A percentile compares a stretch with the other conserved stretches of the same genome.
These are phyloP conservation scores for Orbilia blumenaviensis DNA, from an alignment of 2,329 filamentous ascomycete species.

Conservation along the genomic window DNA sequence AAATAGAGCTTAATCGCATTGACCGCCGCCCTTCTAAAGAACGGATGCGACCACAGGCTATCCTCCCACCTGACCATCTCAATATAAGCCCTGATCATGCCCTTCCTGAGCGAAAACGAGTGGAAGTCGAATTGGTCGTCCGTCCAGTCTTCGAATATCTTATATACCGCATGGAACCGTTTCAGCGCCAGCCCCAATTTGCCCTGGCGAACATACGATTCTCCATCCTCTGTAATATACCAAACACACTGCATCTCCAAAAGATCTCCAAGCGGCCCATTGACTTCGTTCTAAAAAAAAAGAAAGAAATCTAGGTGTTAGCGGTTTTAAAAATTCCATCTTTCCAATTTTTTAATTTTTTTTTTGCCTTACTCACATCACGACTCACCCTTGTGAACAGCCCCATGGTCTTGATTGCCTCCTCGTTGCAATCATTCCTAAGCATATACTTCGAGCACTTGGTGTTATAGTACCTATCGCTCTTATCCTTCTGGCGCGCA, in stretches of 20 bases:
- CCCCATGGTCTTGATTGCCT: conserved; percentile 85
- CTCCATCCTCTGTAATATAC: conserved; percentile 94
- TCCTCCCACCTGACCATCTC: conserved; percentile 99
- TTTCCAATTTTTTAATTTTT: too few relatives aligned
- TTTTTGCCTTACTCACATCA: not conserved
- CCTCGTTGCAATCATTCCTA: conserved; percentile 87
- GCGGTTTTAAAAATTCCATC: too few relatives aligned
- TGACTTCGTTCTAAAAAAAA: conserved; percentile 73
- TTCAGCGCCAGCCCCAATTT: conserved; percentile 89
- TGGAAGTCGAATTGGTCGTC: conserved; percentile 99
- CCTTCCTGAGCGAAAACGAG: conserved; percentile 94
- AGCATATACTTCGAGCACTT: conserved; percentile 98
- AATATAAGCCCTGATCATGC: conserved; percentile 91
- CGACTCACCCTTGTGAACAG: conserved; percentile 81
- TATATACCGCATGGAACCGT: conserved; percentile 84
- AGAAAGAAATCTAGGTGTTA: too few relatives aligned
- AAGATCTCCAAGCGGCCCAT: conserved; percentile 84
- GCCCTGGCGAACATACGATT: conserved; percentile 82
- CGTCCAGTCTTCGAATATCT: conserved; percentile 96
- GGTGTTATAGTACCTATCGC: conserved; percentile 97
- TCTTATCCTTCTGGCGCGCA: conserved; percentile 83
- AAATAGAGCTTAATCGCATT: conserved; percentile 83
- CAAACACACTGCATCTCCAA: conserved; percentile 99
- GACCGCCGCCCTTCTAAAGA: conserved; percentile 84
- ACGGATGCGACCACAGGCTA: conserved; percentile 86